These are phyloP conservation scores for Aureobasidium sp. DNA, from an alignment of 2,329 filamentous ascomycete species.

Conservation along the genomic window DNA sequence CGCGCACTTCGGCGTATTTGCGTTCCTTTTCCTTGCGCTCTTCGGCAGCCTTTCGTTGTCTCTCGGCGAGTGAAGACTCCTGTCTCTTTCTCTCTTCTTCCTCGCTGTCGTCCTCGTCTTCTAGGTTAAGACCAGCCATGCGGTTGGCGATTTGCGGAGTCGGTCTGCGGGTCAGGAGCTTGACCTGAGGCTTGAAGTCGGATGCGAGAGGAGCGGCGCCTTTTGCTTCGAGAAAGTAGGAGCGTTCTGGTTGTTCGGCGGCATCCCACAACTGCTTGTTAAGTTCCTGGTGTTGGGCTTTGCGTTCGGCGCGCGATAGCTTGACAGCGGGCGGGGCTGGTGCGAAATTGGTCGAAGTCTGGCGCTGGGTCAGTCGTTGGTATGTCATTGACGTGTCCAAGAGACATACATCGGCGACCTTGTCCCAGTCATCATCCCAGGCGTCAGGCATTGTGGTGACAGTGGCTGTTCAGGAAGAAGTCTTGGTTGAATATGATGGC, in stretches of 20 bases:
- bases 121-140: conserved; percentile 39
- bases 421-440: conserved; percentile 91
- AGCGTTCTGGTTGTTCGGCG: conserved; percentile 71
- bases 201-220: conserved; percentile 54
- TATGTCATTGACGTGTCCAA: background rate
- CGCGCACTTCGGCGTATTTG: conserved; percentile 80
- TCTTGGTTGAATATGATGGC: background rate
- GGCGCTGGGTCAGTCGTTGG: conserved; percentile 29
- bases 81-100: conserved; percentile 54
- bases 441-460: conserved; percentile 58
- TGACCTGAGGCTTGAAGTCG: conserved; percentile 75
- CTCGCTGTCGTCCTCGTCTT: conserved; percentile 57
- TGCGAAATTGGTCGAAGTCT: conserved; percentile 26
- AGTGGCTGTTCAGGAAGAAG: conserved; percentile 28
- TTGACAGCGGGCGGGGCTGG: conserved; percentile 37
- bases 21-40: conserved; percentile 86
- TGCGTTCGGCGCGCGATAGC: conserved; percentile 67
- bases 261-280: conserved; percentile 86
- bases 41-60: conserved; percentile 66
- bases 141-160: conserved; percentile 50
- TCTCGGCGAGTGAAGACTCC: conserved; percentile 66
- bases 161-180: conserved; percentile 78
- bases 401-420: conserved; percentile 59
- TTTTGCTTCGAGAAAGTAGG: conserved; percentile 66
- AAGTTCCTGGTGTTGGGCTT: conserved; percentile 72